Evolutionary conservation across 2,329 filamentous ascomycete species (phyloP).

Genomic region (Pseudogymnoascus pannorum): DNA sequence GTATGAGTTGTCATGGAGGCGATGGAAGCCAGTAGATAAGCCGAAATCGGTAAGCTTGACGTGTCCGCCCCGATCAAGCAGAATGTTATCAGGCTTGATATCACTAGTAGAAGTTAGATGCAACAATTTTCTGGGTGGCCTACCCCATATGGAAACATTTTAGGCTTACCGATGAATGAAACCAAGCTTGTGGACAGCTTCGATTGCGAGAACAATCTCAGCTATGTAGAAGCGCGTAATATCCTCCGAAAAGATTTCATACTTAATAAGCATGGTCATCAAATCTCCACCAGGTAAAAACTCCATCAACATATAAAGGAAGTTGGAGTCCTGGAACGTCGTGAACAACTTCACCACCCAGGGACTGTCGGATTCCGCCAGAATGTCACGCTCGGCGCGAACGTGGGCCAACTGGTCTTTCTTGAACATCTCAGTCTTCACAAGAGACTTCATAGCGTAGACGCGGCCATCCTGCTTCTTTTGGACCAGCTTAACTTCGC

Average conservation of each 20-base stretch:
- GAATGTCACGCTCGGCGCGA: constrained; percentile 91
- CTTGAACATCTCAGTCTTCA: constrained; percentile 99
- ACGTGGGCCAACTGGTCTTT: constrained; percentile 98
- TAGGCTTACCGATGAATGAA: constrained; percentile 87
- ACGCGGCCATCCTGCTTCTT: constrained; percentile 95
- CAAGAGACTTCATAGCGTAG: constrained; percentile 94
- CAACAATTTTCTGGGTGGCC: neutral
- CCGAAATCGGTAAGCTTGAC: constrained; percentile 98
- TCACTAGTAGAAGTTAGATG: constrained; percentile 50
- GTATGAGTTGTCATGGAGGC: constrained; percentile 95
- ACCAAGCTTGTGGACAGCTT: constrained; percentile 93
- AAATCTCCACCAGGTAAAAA: constrained; percentile 95
- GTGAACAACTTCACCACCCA: constrained; percentile 99
- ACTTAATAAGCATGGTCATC: constrained; percentile 99
- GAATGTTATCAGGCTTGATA: constrained; percentile 98
- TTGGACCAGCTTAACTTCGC: constrained; percentile 95
- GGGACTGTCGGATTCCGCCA: constrained; percentile 97
- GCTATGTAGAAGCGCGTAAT: constrained; percentile 99
- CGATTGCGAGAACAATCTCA: constrained; percentile 95
- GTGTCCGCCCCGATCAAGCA: constrained; percentile 89
- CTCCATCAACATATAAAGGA: constrained; percentile 99
- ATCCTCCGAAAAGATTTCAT: constrained; percentile 98
- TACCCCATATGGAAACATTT: neutral
- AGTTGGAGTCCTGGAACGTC: constrained; percentile 93
- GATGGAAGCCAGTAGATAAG: constrained; percentile 95